phyloP scores from a whole-genome alignment of 169 alveolate species.

The Ichthyophthirius multifiliis region DNA sequence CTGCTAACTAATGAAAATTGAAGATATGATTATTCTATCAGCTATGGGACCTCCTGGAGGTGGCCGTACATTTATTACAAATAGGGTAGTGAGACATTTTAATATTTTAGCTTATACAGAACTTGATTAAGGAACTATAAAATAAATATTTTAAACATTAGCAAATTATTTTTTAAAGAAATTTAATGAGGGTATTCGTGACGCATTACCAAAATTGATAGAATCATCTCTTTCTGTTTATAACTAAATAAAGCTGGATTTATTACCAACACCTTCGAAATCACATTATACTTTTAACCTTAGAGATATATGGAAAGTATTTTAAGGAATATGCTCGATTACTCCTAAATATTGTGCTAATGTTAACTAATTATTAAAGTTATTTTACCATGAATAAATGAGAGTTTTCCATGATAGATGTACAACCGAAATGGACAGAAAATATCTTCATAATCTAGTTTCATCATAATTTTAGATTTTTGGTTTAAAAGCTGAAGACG shows the following conservation, averaged over 20 bases:
- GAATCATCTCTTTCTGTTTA: slow-evolving; percentile 79
- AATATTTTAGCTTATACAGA: slow-evolving; percentile 88
- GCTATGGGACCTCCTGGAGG: slow-evolving; percentile 98
- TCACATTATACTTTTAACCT: slow-evolving; percentile 94
- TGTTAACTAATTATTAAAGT: slow-evolving; percentile 64
- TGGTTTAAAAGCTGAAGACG: slow-evolving; percentile 49
- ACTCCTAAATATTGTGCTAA: slow-evolving; percentile 68
- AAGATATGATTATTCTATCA: slow-evolving; percentile 84
- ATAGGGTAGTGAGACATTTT: slow-evolving; percentile 90
- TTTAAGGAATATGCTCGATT: slow-evolving; percentile 91
- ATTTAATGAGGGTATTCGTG: slow-evolving; percentile 68
- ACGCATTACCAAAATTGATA: slow-evolving; percentile 66
- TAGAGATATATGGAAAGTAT: slow-evolving; percentile 93
- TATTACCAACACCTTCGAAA: slow-evolving; percentile 93
- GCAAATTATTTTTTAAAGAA: slow-evolving; percentile 72
- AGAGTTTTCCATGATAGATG: slow-evolving; percentile 92
- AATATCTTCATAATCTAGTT: slow-evolving; percentile 63
- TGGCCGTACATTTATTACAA: slow-evolving; percentile 89
- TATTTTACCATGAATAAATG: slow-evolving; percentile 90
- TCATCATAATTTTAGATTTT: slow-evolving; percentile 54
- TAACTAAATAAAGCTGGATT: slow-evolving; percentile 73
- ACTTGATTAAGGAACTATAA: slow-evolving; percentile 77
- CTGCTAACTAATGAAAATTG: slow-evolving; percentile 81
- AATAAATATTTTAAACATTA: slow-evolving; percentile 82
- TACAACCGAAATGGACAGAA: slow-evolving; percentile 82